A percentile compares a stretch with the other conserved stretches of the same genome.
phyloP scores from a whole-genome alignment of 495 filamentous ascomycete species.

The Aspergillus biplanus region DNA sequence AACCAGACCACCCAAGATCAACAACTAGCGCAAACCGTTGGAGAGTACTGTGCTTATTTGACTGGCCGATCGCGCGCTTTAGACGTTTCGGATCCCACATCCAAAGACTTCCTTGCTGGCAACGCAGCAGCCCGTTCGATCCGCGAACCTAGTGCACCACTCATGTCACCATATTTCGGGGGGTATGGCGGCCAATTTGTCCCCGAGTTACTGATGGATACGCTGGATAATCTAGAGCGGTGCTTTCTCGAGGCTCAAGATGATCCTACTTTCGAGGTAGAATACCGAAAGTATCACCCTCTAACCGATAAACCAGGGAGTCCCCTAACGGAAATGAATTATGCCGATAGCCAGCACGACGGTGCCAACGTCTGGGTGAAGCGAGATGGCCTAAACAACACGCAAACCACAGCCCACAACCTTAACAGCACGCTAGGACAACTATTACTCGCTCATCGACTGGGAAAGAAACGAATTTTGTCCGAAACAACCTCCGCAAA shows the following conservation, averaged over 20 bases:
- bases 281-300: conserved; percentile 85
- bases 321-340: conserved; percentile 40
- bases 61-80: not conserved
- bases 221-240: conserved; percentile 75
- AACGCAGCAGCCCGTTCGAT: too few relatives aligned
- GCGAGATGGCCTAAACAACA: conserved; percentile 89
- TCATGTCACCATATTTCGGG: conserved; percentile 61
- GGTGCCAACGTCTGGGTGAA: conserved; percentile 97
- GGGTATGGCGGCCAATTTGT: conserved; percentile 92
- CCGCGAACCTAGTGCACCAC: not conserved
- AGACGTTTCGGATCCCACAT: too few relatives aligned
- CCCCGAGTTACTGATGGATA: conserved; percentile 89
- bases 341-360: conserved; percentile 61
- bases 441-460: conserved; percentile 75
- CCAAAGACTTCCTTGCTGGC: too few relatives aligned
- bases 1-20: not conserved
- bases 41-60: not conserved
- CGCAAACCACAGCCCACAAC: conserved; percentile 76
- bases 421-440: conserved; percentile 97
- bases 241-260: conserved; percentile 80
- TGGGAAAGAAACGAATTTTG: conserved; percentile 94
- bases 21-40: not conserved
- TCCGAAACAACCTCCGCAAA: conserved; percentile 98
- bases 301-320: conserved; percentile 87
- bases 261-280: conserved; percentile 87